These are phyloP conservation scores for Aspergillus fumigatiaffinis DNA, from an alignment of 2,329 filamentous ascomycete genomes.

Conservation along the genomic window DNA sequence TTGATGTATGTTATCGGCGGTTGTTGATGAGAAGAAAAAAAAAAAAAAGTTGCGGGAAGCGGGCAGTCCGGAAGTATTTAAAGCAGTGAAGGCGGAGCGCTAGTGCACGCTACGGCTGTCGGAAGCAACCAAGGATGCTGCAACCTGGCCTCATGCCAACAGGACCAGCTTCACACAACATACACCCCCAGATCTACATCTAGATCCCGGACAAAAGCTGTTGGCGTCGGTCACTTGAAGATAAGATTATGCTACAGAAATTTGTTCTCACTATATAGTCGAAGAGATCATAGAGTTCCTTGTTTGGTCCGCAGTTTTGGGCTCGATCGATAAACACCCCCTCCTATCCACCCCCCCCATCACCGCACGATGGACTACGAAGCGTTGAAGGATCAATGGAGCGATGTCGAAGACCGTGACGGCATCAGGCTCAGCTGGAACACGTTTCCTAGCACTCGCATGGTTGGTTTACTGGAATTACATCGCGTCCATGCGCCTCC, in stretches of 20 bases:
- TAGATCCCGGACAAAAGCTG: slow-evolving; percentile 27
- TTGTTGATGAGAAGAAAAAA: slow-evolving; percentile 41
- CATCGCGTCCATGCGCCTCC: slow-evolving; percentile 5
- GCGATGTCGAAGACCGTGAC: slow-evolving; percentile 93
- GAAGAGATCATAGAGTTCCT: slow-evolving; percentile 18
- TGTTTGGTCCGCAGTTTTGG: slow-evolving; percentile 11
- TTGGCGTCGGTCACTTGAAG: slow-evolving; percentile 27
- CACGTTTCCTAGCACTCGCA: slow-evolving; percentile 94
- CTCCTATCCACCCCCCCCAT: slow-evolving; percentile 22
- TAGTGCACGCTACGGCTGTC: slow-evolving; percentile 28
- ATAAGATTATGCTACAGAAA: slow-evolving; percentile 30
- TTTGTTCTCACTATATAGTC: slow-evolving; percentile 15
- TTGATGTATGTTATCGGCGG: slow-evolving; percentile 59
- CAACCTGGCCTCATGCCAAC: slow-evolving; percentile 44
- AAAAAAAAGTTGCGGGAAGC: slow-evolving; percentile 24
- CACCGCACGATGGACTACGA: slow-evolving; percentile 77
- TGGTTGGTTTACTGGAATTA: slow-evolving; percentile 57
- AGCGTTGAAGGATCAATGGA: slow-evolving; percentile 90
- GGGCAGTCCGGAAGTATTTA: slow-evolving; percentile 24
- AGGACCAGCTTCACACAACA: slow-evolving; percentile 34
- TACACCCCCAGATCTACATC: slow-evolving; percentile 26
- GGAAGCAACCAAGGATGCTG: slow-evolving; percentile 36
- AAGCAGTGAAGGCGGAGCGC: slow-evolving; percentile 13
- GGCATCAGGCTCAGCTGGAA: slow-evolving; percentile 97
- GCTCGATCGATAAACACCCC: slow-evolving; percentile 14